Conservation (phyloP, 2,329 filamentous ascomycete species). For the Nothophoma quercina region DNA sequence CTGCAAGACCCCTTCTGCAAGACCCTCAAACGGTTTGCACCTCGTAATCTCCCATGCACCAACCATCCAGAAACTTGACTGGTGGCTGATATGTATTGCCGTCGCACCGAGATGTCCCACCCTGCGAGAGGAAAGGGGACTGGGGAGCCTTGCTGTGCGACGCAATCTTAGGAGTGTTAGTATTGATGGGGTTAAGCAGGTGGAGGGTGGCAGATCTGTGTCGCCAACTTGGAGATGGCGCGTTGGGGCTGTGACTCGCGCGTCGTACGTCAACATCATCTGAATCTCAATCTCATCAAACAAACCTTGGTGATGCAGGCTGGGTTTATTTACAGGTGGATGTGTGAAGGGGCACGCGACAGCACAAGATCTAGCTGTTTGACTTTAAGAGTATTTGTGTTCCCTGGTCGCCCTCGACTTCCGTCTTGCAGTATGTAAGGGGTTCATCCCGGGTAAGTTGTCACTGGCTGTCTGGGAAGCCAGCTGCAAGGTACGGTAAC, state of each 20-base stretch:
- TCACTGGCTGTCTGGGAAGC: no score
- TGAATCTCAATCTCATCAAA: no score
- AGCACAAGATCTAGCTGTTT: not conserved
- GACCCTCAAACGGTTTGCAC: conserved; percentile 17
- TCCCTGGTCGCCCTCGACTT: not conserved
- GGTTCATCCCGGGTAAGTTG: not conserved
- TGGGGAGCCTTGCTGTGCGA: conserved; percentile 17
- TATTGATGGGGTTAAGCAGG: not conserved
- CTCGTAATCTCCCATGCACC: conserved; percentile 3
- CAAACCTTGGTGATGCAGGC: not conserved
- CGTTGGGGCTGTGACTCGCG: conserved; percentile 1
- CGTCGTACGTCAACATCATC: no score
- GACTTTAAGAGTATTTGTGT: not conserved
- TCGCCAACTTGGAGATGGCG: not conserved
- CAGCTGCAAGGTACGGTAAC: not conserved
- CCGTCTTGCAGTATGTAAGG: conserved; percentile 3
- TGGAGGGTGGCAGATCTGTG: not conserved
- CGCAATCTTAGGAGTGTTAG: not conserved
- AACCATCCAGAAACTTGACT: not conserved
- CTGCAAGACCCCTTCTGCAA: not conserved
- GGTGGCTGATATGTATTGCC: conserved; percentile 1
- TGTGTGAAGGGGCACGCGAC: not conserved
- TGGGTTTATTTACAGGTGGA: not conserved
- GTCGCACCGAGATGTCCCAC: conserved; percentile 12
- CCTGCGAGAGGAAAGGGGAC: not conserved